Evolutionary conservation across 2,329 filamentous ascomycete species (phyloP), one percentile per base, ranked within the genome.

Genomic region (Sporothrix curviconia): DNA sequence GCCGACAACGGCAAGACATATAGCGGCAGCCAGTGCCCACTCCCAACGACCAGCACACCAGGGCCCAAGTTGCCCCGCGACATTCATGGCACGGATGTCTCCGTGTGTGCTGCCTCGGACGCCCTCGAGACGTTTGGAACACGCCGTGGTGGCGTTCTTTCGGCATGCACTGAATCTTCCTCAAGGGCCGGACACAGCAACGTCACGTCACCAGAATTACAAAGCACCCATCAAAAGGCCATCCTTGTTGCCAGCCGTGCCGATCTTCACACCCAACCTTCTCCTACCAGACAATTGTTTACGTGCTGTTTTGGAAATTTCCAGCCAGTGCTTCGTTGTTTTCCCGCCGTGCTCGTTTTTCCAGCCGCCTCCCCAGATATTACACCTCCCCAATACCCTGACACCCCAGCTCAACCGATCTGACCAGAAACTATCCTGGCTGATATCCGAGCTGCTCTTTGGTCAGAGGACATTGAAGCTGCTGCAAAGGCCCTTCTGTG

Each of bases 41-140:
- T n/a, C n/a, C n/a, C n/a, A 24, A 22, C 36, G 4, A 34, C 32
- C 12, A 37, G 32, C 15, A 15, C 56, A 25, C 15, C 39, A 17
- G 11, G 4, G 24, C 14, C 47, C 30, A 47, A 11, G n/a, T 30
- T 14, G 4, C 22, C 15, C n/a, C 5, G 7, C 4, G 19, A 4
- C n/a, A 7, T 8, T 19, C 30, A 12, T 22, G 34, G 47, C 4
- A 17, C 34, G 5, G n/a, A 28, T 2, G 7, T 40, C 5, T 12
- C 49, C 7, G 15, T 32, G 8, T n/a, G 15, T 74, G 64, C 66
- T 74, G 60, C 64, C 77, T 66, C 60, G 76, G 57, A 64, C 77
- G 56, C 40, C 9, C n/a, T 51, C 14, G 19, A 37, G 4, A 9
- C 30, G 7, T 55, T 46, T 55, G 52, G 40, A 43, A 55, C 52